phyloP scores from a whole-genome alignment of 331 rosid species.

The Acacia concinna region DNA sequence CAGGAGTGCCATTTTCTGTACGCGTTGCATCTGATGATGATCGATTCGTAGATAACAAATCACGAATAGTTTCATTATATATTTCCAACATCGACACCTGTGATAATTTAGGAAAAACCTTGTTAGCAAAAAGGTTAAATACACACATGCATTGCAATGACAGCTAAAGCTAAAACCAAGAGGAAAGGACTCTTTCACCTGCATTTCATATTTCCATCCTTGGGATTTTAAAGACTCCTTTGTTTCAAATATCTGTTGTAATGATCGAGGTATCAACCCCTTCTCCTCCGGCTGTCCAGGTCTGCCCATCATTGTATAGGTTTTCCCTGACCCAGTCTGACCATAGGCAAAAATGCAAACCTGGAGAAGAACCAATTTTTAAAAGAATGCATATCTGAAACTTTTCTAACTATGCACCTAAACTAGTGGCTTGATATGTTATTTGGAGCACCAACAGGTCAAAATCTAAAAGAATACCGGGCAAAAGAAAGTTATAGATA shows the following conservation, averaged over 20 bases:
- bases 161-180: not conserved
- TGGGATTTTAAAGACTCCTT: slow-evolving; percentile 80
- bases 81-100: slow-evolving; percentile 99
- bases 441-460: not conserved
- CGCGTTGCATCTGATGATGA: slow-evolving; percentile 45
- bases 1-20: slow-evolving; percentile 63
- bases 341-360: slow-evolving; percentile 98
- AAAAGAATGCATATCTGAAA: not conserved
- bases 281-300: slow-evolving; percentile 78
- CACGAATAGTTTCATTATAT: slow-evolving; percentile 91
- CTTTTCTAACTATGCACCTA: not conserved
- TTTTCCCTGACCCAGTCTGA: slow-evolving; percentile 97
- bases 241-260: slow-evolving; percentile 88
- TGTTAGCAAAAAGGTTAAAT: not conserved
- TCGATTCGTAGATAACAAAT: slow-evolving; percentile 70
- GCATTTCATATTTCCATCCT: slow-evolving; percentile 99
- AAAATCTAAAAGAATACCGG: slow-evolving; percentile 1
- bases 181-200: slow-evolving; percentile 52
- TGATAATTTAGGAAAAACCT: not conserved
- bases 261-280: slow-evolving; percentile 91
- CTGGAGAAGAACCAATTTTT: slow-evolving; percentile 49
- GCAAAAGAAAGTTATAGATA: not conserved
- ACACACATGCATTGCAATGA: not conserved
- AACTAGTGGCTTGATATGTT: not conserved
- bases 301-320: slow-evolving; percentile 98